These are phyloP conservation scores for Diaporthe eres DNA, from an alignment of 2,329 filamentous ascomycete genomes.

Conservation along the genomic window DNA sequence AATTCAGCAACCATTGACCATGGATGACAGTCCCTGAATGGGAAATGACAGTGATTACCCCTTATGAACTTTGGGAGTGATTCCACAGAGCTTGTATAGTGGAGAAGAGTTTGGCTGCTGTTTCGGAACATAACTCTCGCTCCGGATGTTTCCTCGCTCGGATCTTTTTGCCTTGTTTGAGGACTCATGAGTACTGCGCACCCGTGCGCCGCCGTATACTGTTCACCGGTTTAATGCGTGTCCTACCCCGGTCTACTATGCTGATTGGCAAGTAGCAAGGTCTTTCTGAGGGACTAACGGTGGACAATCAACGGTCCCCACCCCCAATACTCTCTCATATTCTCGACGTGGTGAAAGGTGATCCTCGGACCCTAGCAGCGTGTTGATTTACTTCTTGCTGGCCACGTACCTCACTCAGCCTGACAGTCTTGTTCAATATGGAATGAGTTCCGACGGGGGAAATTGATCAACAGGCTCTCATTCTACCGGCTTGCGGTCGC, in stretches of 20 bases:
- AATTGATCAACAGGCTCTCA: not conserved
- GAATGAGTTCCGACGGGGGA: too few species aligned
- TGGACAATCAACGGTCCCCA: too few species aligned
- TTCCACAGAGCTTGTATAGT: not conserved
- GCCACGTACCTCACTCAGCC: not conserved
- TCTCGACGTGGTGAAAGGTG: too few species aligned
- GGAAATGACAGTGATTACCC: not conserved
- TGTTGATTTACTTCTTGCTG: too few species aligned
- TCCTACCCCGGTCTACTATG: not conserved
- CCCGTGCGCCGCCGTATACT: not conserved
- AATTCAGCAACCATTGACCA: not conserved
- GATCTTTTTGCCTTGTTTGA: not conserved
- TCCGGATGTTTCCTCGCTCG: not conserved
- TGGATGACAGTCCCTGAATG: not conserved
- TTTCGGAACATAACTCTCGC: not conserved
- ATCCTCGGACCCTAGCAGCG: too few species aligned
- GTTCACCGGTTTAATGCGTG: not conserved
- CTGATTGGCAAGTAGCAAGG: not conserved
- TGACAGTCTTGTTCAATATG: rapidly evolving
- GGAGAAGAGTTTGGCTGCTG: not conserved
- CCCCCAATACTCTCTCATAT: too few species aligned
- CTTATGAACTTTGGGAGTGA: not conserved
- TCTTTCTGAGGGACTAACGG: not conserved
- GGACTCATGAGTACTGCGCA: not conserved
- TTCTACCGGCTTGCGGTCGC: not conserved